Base-by-base conservation (phyloP, 2,329 filamentous ascomycete species). In the Shiraia sp. region DNA sequence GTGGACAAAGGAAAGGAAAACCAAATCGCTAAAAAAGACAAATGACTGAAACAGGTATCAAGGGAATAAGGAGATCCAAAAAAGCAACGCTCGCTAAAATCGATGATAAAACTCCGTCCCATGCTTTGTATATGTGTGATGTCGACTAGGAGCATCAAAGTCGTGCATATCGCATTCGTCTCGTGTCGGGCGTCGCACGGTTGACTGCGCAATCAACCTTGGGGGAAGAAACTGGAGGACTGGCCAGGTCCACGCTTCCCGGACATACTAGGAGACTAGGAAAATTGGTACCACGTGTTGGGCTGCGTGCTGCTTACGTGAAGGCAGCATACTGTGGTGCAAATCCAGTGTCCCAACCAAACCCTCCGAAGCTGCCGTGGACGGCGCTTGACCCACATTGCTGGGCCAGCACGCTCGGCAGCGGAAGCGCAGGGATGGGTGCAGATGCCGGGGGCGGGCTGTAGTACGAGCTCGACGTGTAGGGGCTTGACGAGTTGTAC, bases 331-430 rank as follows among this genome's bases (percentile, higher is more conserved):
- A 85, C 54, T 80, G 78, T 60, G 80, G 73, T 57, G 88, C 80
- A 69, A 91, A 95, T 70, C 92, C 88, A 65, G 88, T 87, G 68
- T 87, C 89, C 88, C 90, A 96, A 58, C 87, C 88, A 68, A 95
- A 95, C 53, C 84, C 61, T 57, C 82, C 80, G 75, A 87, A 90
- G 46, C 84, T 86, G 47, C 85, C 77, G 55, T 72, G 64, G 47
- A 68, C 58, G 45, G 63, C 66, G 65, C 85, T 86, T 44, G 90
- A 82, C 59, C 90, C 89, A 72, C 92, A 97, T 60, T 82, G 78
- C 68, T 89, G 89, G 59, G 88, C 81, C 48, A 96, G 77, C 81
- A 91, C 88, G 74, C 89, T 96, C 30, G 91, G 90, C 39, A 96
- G 78, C 34, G 90, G 87, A 32, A 96, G 79, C 29, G 85, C 76